Evolutionary conservation across 148 eudicot genomes (phyloP).

Genomic region (Beta vulgaris): DNA sequence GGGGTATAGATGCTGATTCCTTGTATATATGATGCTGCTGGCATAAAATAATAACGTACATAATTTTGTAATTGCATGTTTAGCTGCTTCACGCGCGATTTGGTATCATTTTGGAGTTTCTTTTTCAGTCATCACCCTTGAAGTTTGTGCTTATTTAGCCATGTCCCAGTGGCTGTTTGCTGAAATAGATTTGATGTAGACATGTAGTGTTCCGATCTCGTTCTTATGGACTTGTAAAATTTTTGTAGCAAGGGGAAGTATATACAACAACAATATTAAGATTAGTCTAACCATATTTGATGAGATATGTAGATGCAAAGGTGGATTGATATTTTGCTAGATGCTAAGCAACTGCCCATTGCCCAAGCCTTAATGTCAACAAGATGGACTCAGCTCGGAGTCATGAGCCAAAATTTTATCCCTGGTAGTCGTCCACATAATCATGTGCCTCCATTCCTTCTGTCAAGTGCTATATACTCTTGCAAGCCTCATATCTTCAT

Average conservation of each 20-base stretch:
- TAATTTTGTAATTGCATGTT: background rate
- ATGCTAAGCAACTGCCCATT: too few species aligned
- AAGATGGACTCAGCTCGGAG: too few species aligned
- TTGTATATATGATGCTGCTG: background rate
- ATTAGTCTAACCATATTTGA: background rate
- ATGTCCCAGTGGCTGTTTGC: constrained; percentile 1
- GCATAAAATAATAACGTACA: background rate
- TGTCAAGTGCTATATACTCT: too few species aligned
- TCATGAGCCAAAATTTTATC: too few species aligned
- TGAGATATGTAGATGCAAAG: background rate
- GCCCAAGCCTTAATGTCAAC: too few species aligned
- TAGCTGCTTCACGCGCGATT: background rate
- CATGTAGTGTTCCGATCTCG: too few species aligned
- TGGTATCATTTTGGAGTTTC: background rate
- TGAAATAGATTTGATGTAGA: background rate
- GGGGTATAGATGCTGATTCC: background rate
- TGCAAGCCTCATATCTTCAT: too few species aligned
- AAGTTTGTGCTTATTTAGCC: background rate
- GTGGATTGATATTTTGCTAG: too few species aligned
- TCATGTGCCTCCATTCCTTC: too few species aligned
- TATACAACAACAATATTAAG: background rate
- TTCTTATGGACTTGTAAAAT: background rate
- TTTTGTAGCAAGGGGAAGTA: background rate
- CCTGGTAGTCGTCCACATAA: too few species aligned
- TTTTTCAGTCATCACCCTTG: background rate